A percentile compares a stretch with the other conserved stretches of the same genome.
Evolutionary conservation across 306 rosid species (phyloP).

Genomic region (Castanopsis chinensis): DNA sequence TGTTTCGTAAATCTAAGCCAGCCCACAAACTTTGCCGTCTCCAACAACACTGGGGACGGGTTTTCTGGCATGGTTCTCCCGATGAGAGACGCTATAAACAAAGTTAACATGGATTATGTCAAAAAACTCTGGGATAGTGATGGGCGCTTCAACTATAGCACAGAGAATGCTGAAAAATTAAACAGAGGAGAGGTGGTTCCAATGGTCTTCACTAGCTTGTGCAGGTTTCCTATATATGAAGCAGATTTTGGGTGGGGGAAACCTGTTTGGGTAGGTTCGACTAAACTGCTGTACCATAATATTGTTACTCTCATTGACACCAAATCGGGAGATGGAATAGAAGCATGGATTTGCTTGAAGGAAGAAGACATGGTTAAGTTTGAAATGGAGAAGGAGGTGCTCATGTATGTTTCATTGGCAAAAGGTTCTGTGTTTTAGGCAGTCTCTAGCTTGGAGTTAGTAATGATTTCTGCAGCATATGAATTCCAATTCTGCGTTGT

Average conservation of each 20-base stretch:
- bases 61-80: constrained; percentile 5
- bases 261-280: constrained; percentile 25
- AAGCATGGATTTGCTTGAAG: constrained; percentile 25
- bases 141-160: not conserved
- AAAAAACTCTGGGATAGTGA: constrained; percentile 3
- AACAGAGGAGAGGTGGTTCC: constrained; percentile 18
- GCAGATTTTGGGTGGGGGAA: constrained; percentile 43
- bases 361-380: constrained; percentile 35
- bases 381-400: constrained; percentile 26
- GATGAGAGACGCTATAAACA: constrained; percentile 13
- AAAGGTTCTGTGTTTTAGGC: not conserved
- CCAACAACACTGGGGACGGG: not conserved
- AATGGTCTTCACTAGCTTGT: constrained; percentile 34
- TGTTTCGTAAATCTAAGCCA: constrained; percentile 31
- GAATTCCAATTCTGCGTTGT: too few species aligned
- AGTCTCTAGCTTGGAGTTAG: too few species aligned
- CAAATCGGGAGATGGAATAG: constrained; percentile 26
- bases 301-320: constrained; percentile 25
- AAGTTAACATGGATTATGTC: constrained; percentile 8
- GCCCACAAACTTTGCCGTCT: not conserved
- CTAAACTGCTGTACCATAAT: constrained; percentile 9
- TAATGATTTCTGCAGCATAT: too few species aligned
- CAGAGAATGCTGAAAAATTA: not conserved
- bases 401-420: constrained; percentile 12
- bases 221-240: constrained; percentile 31